A percentile compares a stretch with the other conserved stretches of the same genome.
Conservation (phyloP, 2,329 filamentous ascomycete species). For the Cryoendolithus antarcticus region DNA sequence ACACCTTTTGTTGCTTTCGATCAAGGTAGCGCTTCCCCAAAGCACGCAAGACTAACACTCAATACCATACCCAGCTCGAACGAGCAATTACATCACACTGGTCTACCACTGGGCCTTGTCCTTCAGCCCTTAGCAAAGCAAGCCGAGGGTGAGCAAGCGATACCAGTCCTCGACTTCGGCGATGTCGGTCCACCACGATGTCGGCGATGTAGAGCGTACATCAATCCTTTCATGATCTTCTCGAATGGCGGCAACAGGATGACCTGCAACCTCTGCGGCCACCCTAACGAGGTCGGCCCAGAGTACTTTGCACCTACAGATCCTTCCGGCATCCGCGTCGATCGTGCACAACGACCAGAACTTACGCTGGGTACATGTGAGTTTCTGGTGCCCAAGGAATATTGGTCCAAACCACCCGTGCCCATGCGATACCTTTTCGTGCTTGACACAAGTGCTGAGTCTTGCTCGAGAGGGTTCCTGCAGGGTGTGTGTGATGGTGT, state of each 20-base stretch:
- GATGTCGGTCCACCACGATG: conserved; percentile 82
- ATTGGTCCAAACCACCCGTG: conserved; percentile 91
- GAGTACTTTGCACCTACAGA: conserved; percentile 92
- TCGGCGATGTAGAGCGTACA: conserved; percentile 84
- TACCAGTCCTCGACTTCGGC: conserved; percentile 92
- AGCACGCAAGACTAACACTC: conserved; percentile 79
- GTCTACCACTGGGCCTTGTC: conserved; percentile 73
- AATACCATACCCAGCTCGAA: conserved; percentile 81
- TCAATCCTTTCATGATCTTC: conserved; percentile 99
- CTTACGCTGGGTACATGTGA: conserved; percentile 86
- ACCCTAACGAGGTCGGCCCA: conserved; percentile 82
- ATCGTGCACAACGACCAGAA: conserved; percentile 80
- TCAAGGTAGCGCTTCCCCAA: conserved; percentile 92
- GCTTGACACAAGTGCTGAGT: conserved; percentile 86
- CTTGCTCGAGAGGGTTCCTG: conserved; percentile 79
- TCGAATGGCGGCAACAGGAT: conserved; percentile 87
- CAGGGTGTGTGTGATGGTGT: conserved; percentile 87
- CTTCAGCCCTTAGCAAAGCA: conserved; percentile 77
- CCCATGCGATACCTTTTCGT: conserved; percentile 81
- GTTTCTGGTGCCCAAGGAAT: conserved; percentile 94
- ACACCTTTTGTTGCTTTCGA: conserved; percentile 89
- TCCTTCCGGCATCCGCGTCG: conserved; percentile 72
- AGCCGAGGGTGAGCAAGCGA: conserved; percentile 70
- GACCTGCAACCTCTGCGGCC: conserved; percentile 95
- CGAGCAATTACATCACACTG: conserved; percentile 69